Conservation (phyloP, 2,329 filamentous ascomycete genomes). For the Fusarium tuaranense region DNA sequence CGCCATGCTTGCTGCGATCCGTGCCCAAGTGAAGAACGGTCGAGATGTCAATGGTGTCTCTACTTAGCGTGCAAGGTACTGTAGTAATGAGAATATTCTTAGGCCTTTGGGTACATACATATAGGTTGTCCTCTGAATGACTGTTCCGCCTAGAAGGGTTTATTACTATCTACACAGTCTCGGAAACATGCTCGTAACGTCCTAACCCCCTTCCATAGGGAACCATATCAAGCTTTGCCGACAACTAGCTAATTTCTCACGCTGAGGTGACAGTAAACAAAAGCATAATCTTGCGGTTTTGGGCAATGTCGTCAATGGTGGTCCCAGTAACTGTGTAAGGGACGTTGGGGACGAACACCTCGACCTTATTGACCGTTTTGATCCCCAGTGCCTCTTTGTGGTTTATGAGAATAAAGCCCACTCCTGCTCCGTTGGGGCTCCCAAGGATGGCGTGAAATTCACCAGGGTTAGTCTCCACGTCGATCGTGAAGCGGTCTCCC, state of each 20-base stretch:
- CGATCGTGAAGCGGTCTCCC: neutral
- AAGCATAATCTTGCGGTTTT: neutral
- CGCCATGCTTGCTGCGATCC: neutral
- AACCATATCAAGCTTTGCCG: too few relatives aligned
- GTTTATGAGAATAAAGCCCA: conserved; percentile 2
- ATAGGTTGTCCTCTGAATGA: neutral
- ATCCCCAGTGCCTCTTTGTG: conserved; percentile 10
- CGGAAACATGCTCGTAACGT: too few relatives aligned
- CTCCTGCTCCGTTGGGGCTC: conserved; percentile 11
- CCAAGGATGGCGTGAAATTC: conserved; percentile 12
- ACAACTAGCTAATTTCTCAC: too few relatives aligned
- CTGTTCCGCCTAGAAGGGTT: neutral
- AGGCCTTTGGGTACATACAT: too few relatives aligned
- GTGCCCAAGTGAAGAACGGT: neutral
- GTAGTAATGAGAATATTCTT: too few relatives aligned
- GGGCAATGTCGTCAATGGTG: neutral
- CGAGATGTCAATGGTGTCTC: too few relatives aligned
- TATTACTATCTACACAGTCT: neutral
- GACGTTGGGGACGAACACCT: conserved; percentile 10
- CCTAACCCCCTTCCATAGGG: too few relatives aligned
- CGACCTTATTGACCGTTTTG: conserved; percentile 15
- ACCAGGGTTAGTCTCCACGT: neutral
- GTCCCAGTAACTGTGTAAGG: neutral
- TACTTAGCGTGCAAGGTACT: too few relatives aligned
- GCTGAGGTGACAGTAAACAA: neutral